Evolutionary conservation across 1,284 basidiomycete genomes (phyloP).

Genomic region (Phellopilus nigrolimitatus): DNA sequence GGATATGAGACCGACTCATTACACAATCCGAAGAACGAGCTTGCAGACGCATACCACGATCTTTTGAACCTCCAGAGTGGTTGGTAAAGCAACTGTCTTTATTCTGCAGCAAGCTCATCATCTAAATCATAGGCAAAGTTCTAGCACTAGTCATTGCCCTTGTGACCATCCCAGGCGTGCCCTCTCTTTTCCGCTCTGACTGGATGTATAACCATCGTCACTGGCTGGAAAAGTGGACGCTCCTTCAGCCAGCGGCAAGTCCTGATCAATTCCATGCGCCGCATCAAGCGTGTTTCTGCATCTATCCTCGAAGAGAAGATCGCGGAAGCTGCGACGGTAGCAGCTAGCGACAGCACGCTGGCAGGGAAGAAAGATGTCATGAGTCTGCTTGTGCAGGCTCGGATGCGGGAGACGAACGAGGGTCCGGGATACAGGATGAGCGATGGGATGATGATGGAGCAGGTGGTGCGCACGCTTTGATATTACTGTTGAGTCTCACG

Average conservation of each 20-base stretch:
- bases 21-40: constrained; percentile 42
- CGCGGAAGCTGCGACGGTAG: constrained; percentile 30
- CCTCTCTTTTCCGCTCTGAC: constrained; percentile 28
- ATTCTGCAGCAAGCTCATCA: neutral
- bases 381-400: constrained; percentile 42
- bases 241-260: constrained; percentile 27
- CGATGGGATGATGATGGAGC: constrained; percentile 45
- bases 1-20: constrained; percentile 43
- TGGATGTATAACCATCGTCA: constrained; percentile 37
- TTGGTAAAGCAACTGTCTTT: constrained; percentile 19
- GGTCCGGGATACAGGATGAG: constrained; percentile 36
- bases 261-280: constrained; percentile 38
- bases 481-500: neutral
- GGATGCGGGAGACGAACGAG: constrained; percentile 30
- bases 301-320: constrained; percentile 39
- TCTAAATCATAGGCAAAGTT: constrained; percentile 30
- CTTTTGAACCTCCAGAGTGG: constrained; percentile 40
- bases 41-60: constrained; percentile 42
- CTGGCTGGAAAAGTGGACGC: constrained; percentile 28
- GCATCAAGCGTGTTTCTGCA: constrained; percentile 37
- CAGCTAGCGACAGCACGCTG: constrained; percentile 29
- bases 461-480: constrained; percentile 35
- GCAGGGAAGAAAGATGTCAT: constrained; percentile 47
- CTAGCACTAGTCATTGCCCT: constrained; percentile 36
- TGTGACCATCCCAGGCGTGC: constrained; percentile 35